Percentiles rank a stretch among this genome's conserved stretches.
phyloP scores from a whole-genome alignment of 768 basidiomycete genomes.

The Lactarius deliciosus region DNA sequence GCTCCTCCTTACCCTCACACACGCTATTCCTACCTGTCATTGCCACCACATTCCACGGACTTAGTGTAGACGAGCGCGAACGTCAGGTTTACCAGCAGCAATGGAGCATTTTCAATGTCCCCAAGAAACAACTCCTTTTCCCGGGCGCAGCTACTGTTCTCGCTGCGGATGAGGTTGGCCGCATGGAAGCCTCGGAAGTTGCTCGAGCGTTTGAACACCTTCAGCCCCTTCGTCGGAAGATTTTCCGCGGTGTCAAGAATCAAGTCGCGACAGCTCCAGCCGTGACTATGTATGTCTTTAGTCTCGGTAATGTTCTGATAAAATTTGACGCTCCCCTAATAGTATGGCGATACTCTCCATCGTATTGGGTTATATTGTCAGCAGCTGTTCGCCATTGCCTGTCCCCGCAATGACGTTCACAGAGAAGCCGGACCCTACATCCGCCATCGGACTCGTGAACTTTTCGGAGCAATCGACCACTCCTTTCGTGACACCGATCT shows the following conservation, averaged over 20 bases:
- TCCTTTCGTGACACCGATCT: slow-evolving; percentile 19
- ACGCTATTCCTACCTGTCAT: slow-evolving; percentile 60
- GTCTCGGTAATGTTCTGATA: neutral
- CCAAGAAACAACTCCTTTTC: slow-evolving; percentile 32
- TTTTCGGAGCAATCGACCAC: slow-evolving; percentile 11
- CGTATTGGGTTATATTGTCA: slow-evolving; percentile 56
- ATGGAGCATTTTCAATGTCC: slow-evolving; percentile 35
- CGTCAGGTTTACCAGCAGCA: slow-evolving; percentile 36
- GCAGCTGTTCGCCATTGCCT: slow-evolving; percentile 33
- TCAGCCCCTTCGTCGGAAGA: slow-evolving; percentile 24
- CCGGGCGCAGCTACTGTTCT: slow-evolving; percentile 34
- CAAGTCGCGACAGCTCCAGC: slow-evolving; percentile 55
- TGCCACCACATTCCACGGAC: slow-evolving; percentile 29
- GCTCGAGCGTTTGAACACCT: slow-evolving; percentile 24
- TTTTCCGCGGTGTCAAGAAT: slow-evolving; percentile 40
- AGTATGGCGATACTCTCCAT: slow-evolving; percentile 71
- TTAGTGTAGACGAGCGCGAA: slow-evolving; percentile 31
- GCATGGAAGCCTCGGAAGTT: slow-evolving; percentile 25
- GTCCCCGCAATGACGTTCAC: slow-evolving; percentile 37
- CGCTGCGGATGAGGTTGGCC: slow-evolving; percentile 18
- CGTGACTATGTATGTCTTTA: slow-evolving; percentile 59
- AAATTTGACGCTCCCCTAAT: slow-evolving; percentile 21
- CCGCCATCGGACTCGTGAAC: slow-evolving; percentile 26
- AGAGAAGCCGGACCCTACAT: slow-evolving; percentile 16
- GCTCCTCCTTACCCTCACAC: slow-evolving; percentile 39